Base-by-base conservation (phyloP, 2,329 filamentous ascomycete species). In the Davidsoniella australis region DNA sequence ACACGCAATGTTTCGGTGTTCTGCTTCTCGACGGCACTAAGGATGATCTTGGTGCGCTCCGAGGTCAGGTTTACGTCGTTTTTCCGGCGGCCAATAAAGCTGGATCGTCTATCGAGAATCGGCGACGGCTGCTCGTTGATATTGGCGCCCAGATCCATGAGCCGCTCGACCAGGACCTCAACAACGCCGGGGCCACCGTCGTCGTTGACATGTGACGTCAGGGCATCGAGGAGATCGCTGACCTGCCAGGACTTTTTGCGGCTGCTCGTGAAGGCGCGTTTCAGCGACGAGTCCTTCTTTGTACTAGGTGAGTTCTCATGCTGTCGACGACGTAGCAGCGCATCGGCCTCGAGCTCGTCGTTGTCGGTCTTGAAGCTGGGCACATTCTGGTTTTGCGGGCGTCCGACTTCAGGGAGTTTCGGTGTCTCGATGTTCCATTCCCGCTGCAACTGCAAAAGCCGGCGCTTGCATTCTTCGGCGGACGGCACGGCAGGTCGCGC, bases 1-100 rank as follows among this genome's bases (percentile, higher is more conserved):
- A 77, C 67, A 46, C 71, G 65, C 2, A 75, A 65, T 66, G 75
- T 72, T 45, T 76, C 70, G 18, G 65, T 52, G 16, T 74, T 69
- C 14, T 65, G 64, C 54, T 67, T 68, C 54, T 69, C 63, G 8
- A 75, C 68, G 0, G 73, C 73, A 16, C 68, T 65, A 47, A 68
- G 68, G 4, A 76, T 59, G 2, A 77, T 60, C 12, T 68, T 66
- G 45, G 71, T 68, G 24, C 70, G 67, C 54, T 75, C 70, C 59
- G 14, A 68, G 63, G n/a, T 42, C 36, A 12, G 36, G 16, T 45
- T 29, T 6, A 9, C 66, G 17, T 72, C 55, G 49, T 71, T 76
- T 54, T 64, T 69, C 46, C 71, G 65, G 39, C 72, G 62, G 37
- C 62, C 68, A 5, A 75, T 58, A 7, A 76, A 57, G 40, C 66